A percentile compares a stretch with the other conserved stretches of the same genome.
phyloP scores from a whole-genome alignment of 805 yeast species.

The Pichia scutulata region DNA sequence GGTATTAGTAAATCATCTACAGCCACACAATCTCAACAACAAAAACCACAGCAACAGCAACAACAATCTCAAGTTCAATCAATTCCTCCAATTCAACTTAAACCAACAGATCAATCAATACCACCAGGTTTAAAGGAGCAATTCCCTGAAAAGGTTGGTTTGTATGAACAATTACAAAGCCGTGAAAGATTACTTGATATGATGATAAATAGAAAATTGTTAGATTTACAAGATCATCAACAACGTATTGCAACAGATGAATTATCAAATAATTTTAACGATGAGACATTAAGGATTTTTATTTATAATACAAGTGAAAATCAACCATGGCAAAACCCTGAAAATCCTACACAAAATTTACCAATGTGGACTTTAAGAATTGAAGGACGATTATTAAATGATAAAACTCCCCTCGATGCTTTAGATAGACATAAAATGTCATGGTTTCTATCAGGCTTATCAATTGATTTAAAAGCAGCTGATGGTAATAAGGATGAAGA shows the following conservation, averaged over 20 bases:
- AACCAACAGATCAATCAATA: slow-evolving; percentile 31
- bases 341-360: slow-evolving; percentile 10
- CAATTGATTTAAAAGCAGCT: slow-evolving; percentile 55
- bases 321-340: slow-evolving; percentile 73
- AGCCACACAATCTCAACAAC: not conserved
- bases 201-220: slow-evolving; percentile 70
- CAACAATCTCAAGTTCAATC: slow-evolving; percentile 12
- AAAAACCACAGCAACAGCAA: not conserved
- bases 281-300: slow-evolving; percentile 64
- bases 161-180: slow-evolving; percentile 62
- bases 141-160: slow-evolving; percentile 45
- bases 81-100: slow-evolving; percentile 23
- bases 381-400: slow-evolving; percentile 70
- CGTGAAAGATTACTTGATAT: slow-evolving; percentile 83
- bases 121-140: slow-evolving; percentile 22
- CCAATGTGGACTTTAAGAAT: slow-evolving; percentile 74
- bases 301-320: slow-evolving; percentile 75
- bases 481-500: slow-evolving; percentile 22
- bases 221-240: slow-evolving; percentile 72
- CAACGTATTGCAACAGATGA: slow-evolving; percentile 22
- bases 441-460: slow-evolving; percentile 72
- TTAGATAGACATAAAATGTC: slow-evolving; percentile 57
- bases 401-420: slow-evolving; percentile 37
- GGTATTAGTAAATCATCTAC: not conserved
- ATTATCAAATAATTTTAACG: slow-evolving; percentile 35